phyloP scores from a whole-genome alignment of 768 basidiomycete species.

The Pisolithus marmoratus region DNA sequence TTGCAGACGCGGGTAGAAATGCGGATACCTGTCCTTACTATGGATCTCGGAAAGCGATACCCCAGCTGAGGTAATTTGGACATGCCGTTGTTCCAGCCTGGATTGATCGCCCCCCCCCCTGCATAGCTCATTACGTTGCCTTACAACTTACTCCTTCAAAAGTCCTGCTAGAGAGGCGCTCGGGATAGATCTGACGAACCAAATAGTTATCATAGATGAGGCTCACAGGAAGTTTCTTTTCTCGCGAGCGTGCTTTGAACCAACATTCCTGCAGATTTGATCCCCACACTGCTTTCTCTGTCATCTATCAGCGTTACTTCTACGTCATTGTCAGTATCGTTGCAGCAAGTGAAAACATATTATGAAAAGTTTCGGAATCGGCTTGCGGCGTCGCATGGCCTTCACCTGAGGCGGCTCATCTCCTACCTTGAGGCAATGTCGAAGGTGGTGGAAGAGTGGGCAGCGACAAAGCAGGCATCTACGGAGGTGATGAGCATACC shows the following conservation, averaged over 20 bases:
- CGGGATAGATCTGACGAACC: conserved; percentile 77
- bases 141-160: conserved; percentile 87
- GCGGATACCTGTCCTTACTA: conserved; percentile 87
- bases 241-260: background rate
- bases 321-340: conserved; percentile 50
- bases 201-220: conserved; percentile 91
- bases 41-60: conserved; percentile 80
- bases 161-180: conserved; percentile 79
- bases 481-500: conserved; percentile 65
- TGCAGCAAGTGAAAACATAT: conserved; percentile 74
- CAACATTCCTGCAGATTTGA: conserved; percentile 57
- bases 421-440: conserved; percentile 66
- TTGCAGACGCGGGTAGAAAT: conserved; percentile 66
- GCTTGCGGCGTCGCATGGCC: conserved; percentile 62
- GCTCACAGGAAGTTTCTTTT: conserved; percentile 73
- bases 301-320: conserved; percentile 67
- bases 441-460: conserved; percentile 54
- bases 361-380: conserved; percentile 72
- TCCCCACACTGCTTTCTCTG: conserved; percentile 82
- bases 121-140: conserved; percentile 82
- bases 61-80: conserved; percentile 72
- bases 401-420: conserved; percentile 78
- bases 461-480: conserved; percentile 16
- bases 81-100: background rate
- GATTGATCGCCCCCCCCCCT: background rate